Percentiles rank a stretch among this genome's conserved stretches.
Evolutionary conservation across 108 stramenopile genomes (phyloP).

Genomic region (Epipyxis sp.): DNA sequence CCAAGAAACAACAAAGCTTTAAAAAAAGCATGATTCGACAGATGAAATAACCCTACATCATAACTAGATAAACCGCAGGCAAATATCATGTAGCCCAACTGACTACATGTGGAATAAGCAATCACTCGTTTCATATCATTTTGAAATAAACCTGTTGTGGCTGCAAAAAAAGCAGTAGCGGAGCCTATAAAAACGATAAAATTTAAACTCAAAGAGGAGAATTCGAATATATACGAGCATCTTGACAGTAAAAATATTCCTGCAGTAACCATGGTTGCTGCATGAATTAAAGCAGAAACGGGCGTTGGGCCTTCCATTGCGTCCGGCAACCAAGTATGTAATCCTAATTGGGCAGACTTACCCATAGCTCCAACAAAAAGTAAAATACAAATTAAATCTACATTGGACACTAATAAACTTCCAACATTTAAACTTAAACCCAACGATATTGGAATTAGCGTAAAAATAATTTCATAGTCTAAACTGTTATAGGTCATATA

Average conservation of each 20-base stretch:
- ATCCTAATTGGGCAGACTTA: slow-evolving; percentile 49
- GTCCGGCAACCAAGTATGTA: slow-evolving; percentile 51
- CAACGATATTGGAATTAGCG: not conserved
- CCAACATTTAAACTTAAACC: slow-evolving; percentile 22
- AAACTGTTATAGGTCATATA: slow-evolving; percentile 11
- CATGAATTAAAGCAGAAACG: slow-evolving; percentile 52
- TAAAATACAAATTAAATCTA: slow-evolving; percentile 38
- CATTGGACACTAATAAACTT: slow-evolving; percentile 5
- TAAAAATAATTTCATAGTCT: slow-evolving; percentile 26
- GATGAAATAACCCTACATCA: slow-evolving; percentile 49
- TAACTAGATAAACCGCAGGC: slow-evolving; percentile 35
- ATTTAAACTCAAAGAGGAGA: slow-evolving; percentile 20
- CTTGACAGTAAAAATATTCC: slow-evolving; percentile 44
- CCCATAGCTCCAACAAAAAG: slow-evolving; percentile 34
- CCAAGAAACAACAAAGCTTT: slow-evolving; percentile 50
- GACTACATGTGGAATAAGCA: slow-evolving; percentile 41
- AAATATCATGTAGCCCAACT: slow-evolving; percentile 25
- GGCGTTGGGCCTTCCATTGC: slow-evolving; percentile 52
- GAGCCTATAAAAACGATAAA: slow-evolving; percentile 42
- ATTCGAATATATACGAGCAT: slow-evolving; percentile 42
- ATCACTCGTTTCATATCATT: slow-evolving; percentile 54
- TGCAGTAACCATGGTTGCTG: slow-evolving; percentile 51
- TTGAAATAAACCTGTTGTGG: slow-evolving; percentile 49
- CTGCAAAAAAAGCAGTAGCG: slow-evolving; percentile 48
- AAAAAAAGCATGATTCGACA: slow-evolving; percentile 52